Percentiles rank a stretch among this genome's conserved stretches.
phyloP scores from a whole-genome alignment of 192 early-diverging fungal species.

The Backusella parvicylindrica region DNA sequence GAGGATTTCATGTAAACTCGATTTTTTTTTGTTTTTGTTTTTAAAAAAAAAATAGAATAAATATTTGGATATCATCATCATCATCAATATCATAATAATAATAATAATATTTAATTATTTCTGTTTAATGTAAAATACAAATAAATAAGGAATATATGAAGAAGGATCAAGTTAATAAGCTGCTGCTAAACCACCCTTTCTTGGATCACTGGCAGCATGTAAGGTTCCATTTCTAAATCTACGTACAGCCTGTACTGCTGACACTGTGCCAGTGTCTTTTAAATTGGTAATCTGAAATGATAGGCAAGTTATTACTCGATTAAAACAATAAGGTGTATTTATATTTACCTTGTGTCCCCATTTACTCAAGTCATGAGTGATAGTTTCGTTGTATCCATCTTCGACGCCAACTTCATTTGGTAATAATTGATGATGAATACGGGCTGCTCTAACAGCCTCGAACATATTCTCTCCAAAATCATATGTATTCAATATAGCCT shows the following conservation, averaged over 20 bases:
- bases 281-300: constrained; percentile 22
- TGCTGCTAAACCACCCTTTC: constrained; percentile 29
- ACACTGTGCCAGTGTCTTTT: constrained; percentile 31
- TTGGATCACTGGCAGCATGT: constrained; percentile 25
- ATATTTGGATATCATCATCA: not conserved
- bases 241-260: constrained; percentile 24
- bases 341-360: constrained; percentile 37
- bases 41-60: not conserved
- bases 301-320: not conserved
- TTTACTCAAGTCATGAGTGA: constrained; percentile 21
- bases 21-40: no score
- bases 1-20: constrained; percentile 66
- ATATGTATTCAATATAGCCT: constrained; percentile 72
- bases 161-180: constrained; percentile 17
- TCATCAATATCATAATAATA: no score
- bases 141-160: not conserved
- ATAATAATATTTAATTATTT: not conserved
- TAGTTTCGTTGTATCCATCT: constrained; percentile 35
- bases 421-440: constrained; percentile 90
- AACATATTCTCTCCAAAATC: constrained; percentile 66
- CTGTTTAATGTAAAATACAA: not conserved
- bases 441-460: constrained; percentile 67
- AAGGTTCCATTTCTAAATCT: constrained; percentile 15
- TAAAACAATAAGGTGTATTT: not conserved
- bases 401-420: constrained; percentile 66